Percentiles rank a stretch among this genome's conserved stretches.
Conservation (phyloP, 2,329 filamentous ascomycete genomes). For the Sporothrix protearum region DNA sequence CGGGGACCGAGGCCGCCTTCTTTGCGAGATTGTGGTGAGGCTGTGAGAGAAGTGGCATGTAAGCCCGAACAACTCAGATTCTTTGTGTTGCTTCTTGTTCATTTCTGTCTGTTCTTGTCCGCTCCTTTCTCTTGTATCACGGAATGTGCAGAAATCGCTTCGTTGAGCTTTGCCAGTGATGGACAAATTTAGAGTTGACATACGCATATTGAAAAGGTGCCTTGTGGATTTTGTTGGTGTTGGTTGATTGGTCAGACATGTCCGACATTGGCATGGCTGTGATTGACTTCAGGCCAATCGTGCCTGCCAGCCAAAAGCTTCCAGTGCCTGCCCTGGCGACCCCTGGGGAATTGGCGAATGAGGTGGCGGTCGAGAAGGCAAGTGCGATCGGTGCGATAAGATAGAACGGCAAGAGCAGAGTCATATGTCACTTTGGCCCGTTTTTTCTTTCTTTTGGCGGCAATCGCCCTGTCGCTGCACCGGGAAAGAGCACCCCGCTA, state of each 20-base stretch:
- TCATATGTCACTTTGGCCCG: not conserved
- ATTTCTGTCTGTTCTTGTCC: not conserved
- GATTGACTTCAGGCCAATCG: not conserved
- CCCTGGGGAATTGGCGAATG: conserved; percentile 6
- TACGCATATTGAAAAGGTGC: too few species aligned
- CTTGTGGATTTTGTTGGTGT: not conserved
- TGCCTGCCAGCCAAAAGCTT: not conserved
- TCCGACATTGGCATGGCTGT: not conserved
- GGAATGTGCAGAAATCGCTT: not conserved
- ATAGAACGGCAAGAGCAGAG: conserved; percentile 12
- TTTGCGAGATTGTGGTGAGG: not conserved
- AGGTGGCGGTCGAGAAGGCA: not conserved
- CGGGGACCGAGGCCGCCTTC: not conserved
- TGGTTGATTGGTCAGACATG: not conserved
- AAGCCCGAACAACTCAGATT: not conserved
- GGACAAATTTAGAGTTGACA: not conserved
- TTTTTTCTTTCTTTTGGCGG: not conserved
- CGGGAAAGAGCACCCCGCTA: conserved; percentile 22
- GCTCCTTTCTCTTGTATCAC: not conserved
- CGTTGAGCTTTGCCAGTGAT: not conserved
- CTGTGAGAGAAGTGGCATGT: not conserved
- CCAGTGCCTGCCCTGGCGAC: not conserved
- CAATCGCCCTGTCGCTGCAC: not conserved
- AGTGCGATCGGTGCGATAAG: conserved; percentile 14
- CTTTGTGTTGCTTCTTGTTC: not conserved